Evolutionary conservation across 2,329 filamentous ascomycete genomes (phyloP), one percentile per base, ranked within the genome.

Genomic region (Fusarium goolgardi): DNA sequence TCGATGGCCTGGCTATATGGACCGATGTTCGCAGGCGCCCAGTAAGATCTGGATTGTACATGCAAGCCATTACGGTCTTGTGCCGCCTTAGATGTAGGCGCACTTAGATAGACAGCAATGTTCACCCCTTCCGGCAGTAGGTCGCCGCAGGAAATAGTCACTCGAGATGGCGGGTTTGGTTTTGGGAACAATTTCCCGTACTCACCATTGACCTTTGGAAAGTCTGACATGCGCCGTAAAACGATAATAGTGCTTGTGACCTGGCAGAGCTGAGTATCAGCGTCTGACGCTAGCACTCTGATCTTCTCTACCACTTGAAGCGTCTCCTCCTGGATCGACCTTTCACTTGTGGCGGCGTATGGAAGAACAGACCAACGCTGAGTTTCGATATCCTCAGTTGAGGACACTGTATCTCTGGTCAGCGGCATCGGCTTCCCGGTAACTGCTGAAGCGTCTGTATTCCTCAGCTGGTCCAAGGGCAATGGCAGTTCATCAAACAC

Each of bases 1-100:
- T 86, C 83, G 50, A 96, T 88, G 6, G 94, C 93, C 80, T 99
- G 96, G 57, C 94, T 97, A 78, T 98, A 98, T 0, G 96, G 96
- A 0, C 96, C 96, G 55, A 99, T 98, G 75, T 98, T 98, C 21
- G 96, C 95, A 0, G 96, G 96, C 0, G 96, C 96, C 96, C 96
- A 99, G 83, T 98, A 98, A 13, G 93, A 97, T 39, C 92, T 85
- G 5, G 92, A 94, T 79, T 98, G 96, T 8, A 99, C 94, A 77
- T 99, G 96, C 2, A 98, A 85, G 0, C 87, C 88, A 52, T 84
- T 83, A 79, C 91, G 78, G 32, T 76, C 72, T n/a, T 55, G 54
- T 7, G 53, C 63, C 11, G 65, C 59, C 23, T 77, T 63, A 3
- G 63, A 63, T 2, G 74, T 65, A 25, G 82, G 81, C 5, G 82